Evolutionary conservation across 2,329 filamentous ascomycete species (phyloP), one percentile per base, ranked within the genome.

Genomic region (Sordariomycetes sp.): DNA sequence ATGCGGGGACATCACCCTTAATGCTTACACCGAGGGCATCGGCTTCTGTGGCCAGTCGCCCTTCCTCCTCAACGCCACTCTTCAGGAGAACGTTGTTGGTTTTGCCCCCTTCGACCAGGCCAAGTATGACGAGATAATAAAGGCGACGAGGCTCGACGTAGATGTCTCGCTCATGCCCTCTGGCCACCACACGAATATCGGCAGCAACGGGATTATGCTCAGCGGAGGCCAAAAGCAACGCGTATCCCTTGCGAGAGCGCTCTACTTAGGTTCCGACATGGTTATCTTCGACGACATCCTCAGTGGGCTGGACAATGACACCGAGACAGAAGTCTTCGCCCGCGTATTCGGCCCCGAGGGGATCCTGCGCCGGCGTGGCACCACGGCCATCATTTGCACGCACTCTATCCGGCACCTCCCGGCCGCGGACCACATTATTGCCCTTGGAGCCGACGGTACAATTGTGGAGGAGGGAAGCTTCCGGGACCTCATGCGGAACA

Each of bases 281-380:
- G 63, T 78, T 34, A 61, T 80, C 1, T 64, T 79, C 6, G 77
- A 80, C 59, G 76, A 80, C 37, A 64, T 71, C 0, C 68, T 79
- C 8, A 74, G 74, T 32, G 75, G 71, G 0, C 62, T 79, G 0
- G 76, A 79, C 60, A 65, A 71, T 2, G 65, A 73, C 2, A 81
- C 78, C 0, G 73, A 76, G 55, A 64, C 69, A 1, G 64, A 71
- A 5, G 66, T 80, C 2, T 76, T 80, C 59, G 63, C 69, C 1
- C 70, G 70, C 1, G 66, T 80, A 0, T 72, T 80, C 40, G 72
- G 75, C 0, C 58, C 66, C 0, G 59, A 65, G 0, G 76, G 78
- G 0, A 58, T 80, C 1, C 64, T 78, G 3, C 68, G 69, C 20
- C 65, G 63, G 8, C 62, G 70, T 6, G 67, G 68, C 0, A 67